Percentiles rank a stretch among this genome's conserved stretches.
phyloP scores from a whole-genome alignment of 78 protist genomes.

The Emiliania huxleyi region DNA sequence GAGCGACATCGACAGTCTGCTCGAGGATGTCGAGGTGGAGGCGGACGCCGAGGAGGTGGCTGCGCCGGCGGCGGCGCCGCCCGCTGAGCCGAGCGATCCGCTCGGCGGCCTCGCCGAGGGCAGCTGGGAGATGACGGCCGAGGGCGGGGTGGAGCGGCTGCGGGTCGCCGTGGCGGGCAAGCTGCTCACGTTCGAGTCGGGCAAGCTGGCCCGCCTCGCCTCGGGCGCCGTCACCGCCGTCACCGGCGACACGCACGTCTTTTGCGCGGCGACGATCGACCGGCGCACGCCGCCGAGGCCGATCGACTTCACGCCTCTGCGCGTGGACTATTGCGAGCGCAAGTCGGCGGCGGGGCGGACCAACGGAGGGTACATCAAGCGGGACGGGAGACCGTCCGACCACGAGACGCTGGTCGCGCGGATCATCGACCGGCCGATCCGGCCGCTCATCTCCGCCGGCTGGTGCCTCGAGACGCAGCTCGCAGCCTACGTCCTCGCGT shows the following conservation, averaged over 20 bases:
- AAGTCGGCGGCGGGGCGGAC: not conserved
- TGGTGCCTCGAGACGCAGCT: slow-evolving; percentile 29
- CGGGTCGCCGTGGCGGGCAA: not conserved
- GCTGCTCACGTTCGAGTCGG: not conserved
- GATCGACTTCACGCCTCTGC: slow-evolving; percentile 16
- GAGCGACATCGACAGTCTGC: not conserved
- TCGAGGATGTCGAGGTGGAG: not conserved
- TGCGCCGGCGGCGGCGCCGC: not conserved
- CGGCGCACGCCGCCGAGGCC: not conserved
- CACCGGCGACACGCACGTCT: not conserved
- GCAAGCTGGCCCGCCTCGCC: not conserved
- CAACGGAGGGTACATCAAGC: slow-evolving; percentile 31
- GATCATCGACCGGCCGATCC: slow-evolving; percentile 34
- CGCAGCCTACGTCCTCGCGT: not conserved
- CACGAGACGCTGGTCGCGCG: slow-evolving; percentile 3
- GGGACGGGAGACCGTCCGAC: slow-evolving; percentile 16
- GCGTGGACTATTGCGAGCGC: slow-evolving; percentile 26
- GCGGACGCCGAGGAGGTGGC: not conserved
- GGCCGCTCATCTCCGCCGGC: slow-evolving; percentile 21
- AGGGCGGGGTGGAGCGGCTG: not conserved
- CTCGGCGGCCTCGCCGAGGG: not conserved
- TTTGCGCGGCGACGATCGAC: not conserved
- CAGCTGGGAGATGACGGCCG: not conserved
- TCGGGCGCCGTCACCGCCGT: not conserved
- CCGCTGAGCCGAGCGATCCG: not conserved